These are phyloP conservation scores for Neonectria hederae DNA, from an alignment of 2,329 filamentous ascomycete genomes.

Conservation along the genomic window DNA sequence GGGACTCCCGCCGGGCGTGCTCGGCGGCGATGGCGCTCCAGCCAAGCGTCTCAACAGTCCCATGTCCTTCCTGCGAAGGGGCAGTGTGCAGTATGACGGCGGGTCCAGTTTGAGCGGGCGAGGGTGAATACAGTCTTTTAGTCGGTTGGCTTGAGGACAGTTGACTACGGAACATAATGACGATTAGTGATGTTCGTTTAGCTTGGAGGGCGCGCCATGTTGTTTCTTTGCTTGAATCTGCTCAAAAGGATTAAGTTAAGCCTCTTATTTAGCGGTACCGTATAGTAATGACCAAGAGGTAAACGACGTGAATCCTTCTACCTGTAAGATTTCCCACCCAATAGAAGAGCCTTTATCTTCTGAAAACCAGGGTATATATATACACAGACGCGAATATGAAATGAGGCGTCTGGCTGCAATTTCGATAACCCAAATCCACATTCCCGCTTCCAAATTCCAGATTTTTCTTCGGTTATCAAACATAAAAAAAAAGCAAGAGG, in stretches of 20 bases:
- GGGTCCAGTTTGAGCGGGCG: slow-evolving; percentile 36
- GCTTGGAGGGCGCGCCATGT: not conserved
- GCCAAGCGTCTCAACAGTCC: slow-evolving; percentile 54
- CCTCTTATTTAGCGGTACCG: not conserved
- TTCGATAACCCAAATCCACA: slow-evolving; percentile 2
- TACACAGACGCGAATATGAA: not conserved
- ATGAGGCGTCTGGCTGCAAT: not conserved
- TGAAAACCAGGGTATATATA: slow-evolving; percentile 2
- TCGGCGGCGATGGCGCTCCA: slow-evolving; percentile 46
- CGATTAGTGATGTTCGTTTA: not conserved
- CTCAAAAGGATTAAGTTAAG: not conserved
- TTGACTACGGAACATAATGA: slow-evolving; percentile 17
- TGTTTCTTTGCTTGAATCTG: not conserved
- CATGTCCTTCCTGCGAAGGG: slow-evolving; percentile 58
- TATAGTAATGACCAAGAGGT: not conserved
- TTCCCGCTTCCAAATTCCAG: not conserved
- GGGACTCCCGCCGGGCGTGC: slow-evolving; percentile 65
- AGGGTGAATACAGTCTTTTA: not conserved
- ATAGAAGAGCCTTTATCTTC: not conserved
- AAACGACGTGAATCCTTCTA: slow-evolving; percentile 4
- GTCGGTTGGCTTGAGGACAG: not conserved
- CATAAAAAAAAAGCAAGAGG: not conserved
- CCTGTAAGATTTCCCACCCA: not conserved
- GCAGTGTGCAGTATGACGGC: slow-evolving; percentile 58
- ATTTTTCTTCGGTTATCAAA: not conserved